phyloP scores from a whole-genome alignment of 1,284 basidiomycete genomes.

The Sporisorium iseilematis-ciliati region DNA sequence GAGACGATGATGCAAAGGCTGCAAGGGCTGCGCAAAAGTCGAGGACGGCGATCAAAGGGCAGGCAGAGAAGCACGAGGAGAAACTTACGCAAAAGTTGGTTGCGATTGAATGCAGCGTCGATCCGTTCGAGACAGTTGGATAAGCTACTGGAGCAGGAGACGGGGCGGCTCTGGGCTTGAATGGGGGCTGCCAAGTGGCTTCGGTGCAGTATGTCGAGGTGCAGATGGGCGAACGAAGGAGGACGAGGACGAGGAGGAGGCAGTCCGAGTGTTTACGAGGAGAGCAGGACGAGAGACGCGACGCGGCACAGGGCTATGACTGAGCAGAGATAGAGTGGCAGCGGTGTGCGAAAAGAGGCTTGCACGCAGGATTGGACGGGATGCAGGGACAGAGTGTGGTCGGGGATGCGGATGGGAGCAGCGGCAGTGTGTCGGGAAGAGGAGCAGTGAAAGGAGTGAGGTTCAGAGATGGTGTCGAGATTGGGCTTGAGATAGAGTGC shows the following conservation, averaged over 20 bases:
- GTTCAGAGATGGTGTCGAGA: neutral
- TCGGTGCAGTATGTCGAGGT: conserved; percentile 11
- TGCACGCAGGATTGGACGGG: conserved; percentile 15
- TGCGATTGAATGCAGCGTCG: conserved; percentile 41
- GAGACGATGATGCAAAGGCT: conserved; percentile 8
- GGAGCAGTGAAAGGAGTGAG: conserved; percentile 4
- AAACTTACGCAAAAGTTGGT: conserved; percentile 35
- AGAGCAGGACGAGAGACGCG: conserved; percentile 17
- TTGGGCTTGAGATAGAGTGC: neutral
- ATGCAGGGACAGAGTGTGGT: conserved; percentile 25
- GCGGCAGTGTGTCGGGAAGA: conserved; percentile 4
- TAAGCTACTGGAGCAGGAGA: conserved; percentile 27
- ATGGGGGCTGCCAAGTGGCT: conserved; percentile 9
- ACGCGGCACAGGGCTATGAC: conserved; percentile 15
- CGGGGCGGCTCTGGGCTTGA: conserved; percentile 24
- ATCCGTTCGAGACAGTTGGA: conserved; percentile 15
- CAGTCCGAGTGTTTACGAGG: conserved; percentile 29
- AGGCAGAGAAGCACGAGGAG: neutral
- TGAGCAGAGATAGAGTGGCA: conserved; percentile 3
- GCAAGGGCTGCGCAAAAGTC: conserved; percentile 9
- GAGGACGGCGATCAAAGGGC: conserved; percentile 2
- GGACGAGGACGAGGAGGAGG: neutral
- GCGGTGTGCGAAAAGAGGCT: conserved; percentile 9
- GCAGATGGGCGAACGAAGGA: conserved; percentile 5
- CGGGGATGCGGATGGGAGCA: conserved; percentile 17